Conservation (phyloP, 2,329 filamentous ascomycete genomes). For the Myriosclerotinia duriaeana region DNA sequence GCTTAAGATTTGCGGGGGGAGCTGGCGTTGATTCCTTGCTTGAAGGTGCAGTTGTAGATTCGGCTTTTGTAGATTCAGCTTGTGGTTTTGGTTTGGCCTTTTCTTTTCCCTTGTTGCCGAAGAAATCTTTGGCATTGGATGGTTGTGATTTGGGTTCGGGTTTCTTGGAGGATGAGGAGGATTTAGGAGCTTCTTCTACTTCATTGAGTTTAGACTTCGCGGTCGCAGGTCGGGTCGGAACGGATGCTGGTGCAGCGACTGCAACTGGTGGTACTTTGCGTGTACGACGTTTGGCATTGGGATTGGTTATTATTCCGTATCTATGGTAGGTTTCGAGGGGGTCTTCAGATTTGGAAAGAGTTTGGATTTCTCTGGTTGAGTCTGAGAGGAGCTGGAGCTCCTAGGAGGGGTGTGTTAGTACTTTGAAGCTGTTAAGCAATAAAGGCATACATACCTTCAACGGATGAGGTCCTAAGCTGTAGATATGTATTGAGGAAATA, state of each 20-base stretch:
- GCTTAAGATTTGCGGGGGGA: constrained; percentile 49
- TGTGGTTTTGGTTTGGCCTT: constrained; percentile 28
- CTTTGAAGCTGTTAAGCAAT: not conserved
- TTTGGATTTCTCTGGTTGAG: constrained; percentile 61
- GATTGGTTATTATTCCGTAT: constrained; percentile 76
- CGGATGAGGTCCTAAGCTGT: constrained; percentile 73
- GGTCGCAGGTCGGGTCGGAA: constrained; percentile 25
- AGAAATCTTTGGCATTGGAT: constrained; percentile 42
- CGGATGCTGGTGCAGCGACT: constrained; percentile 33
- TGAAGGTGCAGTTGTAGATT: constrained; percentile 26
- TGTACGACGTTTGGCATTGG: constrained; percentile 56
- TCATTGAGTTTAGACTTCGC: constrained; percentile 23
- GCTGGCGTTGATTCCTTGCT: constrained; percentile 36
- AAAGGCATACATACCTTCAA: constrained; percentile 54
- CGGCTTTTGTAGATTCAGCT: constrained; percentile 22
- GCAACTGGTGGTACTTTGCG: constrained; percentile 35
- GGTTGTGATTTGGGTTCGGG: constrained; percentile 33
- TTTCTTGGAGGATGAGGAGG: constrained; percentile 23
- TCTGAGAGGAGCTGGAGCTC: constrained; percentile 72
- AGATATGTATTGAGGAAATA: constrained; percentile 80
- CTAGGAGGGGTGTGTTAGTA: constrained; percentile 30
- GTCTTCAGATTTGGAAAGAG: constrained; percentile 57
- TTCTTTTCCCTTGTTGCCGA: constrained; percentile 41
- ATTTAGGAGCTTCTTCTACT: constrained; percentile 26
- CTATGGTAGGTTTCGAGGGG: constrained; percentile 56